Evolutionary conservation across 108 stramenopile species (phyloP).

Genomic region (Thalassiosira profunda): DNA sequence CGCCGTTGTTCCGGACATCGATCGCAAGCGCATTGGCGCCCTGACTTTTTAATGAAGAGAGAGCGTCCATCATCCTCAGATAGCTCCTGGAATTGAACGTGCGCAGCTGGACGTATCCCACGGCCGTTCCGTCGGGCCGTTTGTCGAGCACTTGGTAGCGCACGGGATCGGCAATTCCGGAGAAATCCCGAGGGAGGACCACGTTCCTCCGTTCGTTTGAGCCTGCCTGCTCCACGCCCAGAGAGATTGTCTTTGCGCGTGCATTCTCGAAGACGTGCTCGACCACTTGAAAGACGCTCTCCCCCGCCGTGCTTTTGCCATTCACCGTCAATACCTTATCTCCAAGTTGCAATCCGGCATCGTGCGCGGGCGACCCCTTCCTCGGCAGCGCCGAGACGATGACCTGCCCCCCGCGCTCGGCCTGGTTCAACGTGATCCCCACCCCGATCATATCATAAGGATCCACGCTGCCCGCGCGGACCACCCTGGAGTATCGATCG

Average conservation of each 20-base stretch:
- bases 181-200: slow-evolving; percentile 62
- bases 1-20: slow-evolving; percentile 92
- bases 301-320: slow-evolving; percentile 68
- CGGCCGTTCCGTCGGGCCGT: slow-evolving; percentile 76
- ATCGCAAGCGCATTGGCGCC: slow-evolving; percentile 88
- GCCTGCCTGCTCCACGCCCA: slow-evolving; percentile 19
- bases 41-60: slow-evolving; percentile 68
- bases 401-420: slow-evolving; percentile 57
- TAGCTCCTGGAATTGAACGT: slow-evolving; percentile 93
- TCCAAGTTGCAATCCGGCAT: slow-evolving; percentile 70
- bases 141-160: slow-evolving; percentile 70
- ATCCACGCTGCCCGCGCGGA: no score
- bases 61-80: slow-evolving; percentile 74
- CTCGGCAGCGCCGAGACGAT: slow-evolving; percentile 87
- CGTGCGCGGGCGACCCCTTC: slow-evolving; percentile 62
- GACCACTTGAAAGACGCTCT: slow-evolving; percentile 88
- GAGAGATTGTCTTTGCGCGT: slow-evolving; percentile 62
- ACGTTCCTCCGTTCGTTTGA: slow-evolving; percentile 47
- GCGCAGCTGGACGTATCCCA: slow-evolving; percentile 88
- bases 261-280: slow-evolving; percentile 86
- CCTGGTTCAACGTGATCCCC: slow-evolving; percentile 85
- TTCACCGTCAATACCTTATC: slow-evolving; percentile 84
- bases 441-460: slow-evolving; percentile 93
- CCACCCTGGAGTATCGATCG: no score
- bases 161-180: slow-evolving; percentile 72